Base-by-base conservation (phyloP, 2,329 filamentous ascomycete genomes). In the Microdochium bolleyi region DNA sequence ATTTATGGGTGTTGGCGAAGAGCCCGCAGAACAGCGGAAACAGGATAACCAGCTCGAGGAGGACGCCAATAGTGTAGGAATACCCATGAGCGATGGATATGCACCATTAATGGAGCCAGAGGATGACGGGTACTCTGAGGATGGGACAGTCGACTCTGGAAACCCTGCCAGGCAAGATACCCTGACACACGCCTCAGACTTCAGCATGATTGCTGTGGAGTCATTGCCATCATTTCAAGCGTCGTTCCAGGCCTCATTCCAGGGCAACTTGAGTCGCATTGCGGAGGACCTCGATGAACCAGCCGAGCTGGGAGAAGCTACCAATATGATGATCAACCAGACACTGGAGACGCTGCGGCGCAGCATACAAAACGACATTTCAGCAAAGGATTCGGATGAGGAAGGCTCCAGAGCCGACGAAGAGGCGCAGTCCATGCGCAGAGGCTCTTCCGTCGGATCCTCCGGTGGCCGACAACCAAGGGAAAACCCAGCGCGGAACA, bases 181-280 rank as follows among this genome's bases (percentile, higher is more conserved):
- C n/a, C 53, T 50, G 41, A 56, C 52, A 48, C 68, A 70, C 30
- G 68, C 67, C 2, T 67, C 66, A 16, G 79, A 82, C 38, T 82
- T 82, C 56, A 82, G 78, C 61, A 82, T 82, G 77, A 82, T 82
- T 53, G 77, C 78, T 30, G 72, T 80, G 55, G 73, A 79, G 48
- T 79, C 77, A 2, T 67, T 83, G 19, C 76, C 75, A 2, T 79
- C 77, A 0, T 67, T 65, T 41, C 61, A 65, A 48, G 59, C 75
- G 2, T 79, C 77, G 0, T 67, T 65, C 44, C 61, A 64, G 46
- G 58, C 58, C n/a, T 63, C 62, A 4, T 66, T 81, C 52, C 73
- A 74, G 34, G 70, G 67, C 1, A 70, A 70, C 34, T 65, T 72
- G 52, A 68, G 63, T 54, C 58, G 61, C n/a, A 62, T 65, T 2